Conservation (phyloP, 331 rosid genomes). For the Ulmus americana region DNA sequence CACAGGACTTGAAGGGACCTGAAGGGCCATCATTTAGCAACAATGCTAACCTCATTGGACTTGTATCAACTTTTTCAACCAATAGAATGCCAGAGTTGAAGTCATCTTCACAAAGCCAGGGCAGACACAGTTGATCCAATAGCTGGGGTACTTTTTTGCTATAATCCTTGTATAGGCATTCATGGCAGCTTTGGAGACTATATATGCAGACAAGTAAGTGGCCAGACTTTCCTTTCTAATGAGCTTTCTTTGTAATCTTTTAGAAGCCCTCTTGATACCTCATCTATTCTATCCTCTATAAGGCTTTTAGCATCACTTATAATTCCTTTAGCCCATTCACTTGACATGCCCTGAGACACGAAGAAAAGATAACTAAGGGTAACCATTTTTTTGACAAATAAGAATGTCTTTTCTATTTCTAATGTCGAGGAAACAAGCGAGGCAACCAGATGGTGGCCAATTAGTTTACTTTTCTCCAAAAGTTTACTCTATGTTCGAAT, state of each 20-base stretch:
- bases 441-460: background rate
- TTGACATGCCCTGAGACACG: conserved; percentile 20
- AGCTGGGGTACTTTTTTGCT: conserved; percentile 38
- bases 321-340: conserved; percentile 43
- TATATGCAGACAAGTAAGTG: conserved; percentile 38
- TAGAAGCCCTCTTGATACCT: conserved; percentile 40
- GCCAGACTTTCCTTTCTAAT: conserved; percentile 47
- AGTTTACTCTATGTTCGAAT: background rate
- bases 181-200: conserved; percentile 57
- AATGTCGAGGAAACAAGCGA: background rate
- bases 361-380: background rate
- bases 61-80: conserved; percentile 43
- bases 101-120: conserved; percentile 40
- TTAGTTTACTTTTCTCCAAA: too few species aligned
- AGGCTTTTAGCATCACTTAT: conserved; percentile 47
- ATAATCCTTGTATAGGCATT: conserved; percentile 59
- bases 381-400: background rate
- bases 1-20: conserved; percentile 22
- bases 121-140: conserved; percentile 15
- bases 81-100: conserved; percentile 18
- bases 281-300: conserved; percentile 43
- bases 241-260: conserved; percentile 42
- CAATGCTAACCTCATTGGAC: conserved; percentile 32
- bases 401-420: background rate
- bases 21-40: conserved; percentile 33